Conservation (phyloP, 1,284 basidiomycete species). For the Apiotrichum laibachii region DNA sequence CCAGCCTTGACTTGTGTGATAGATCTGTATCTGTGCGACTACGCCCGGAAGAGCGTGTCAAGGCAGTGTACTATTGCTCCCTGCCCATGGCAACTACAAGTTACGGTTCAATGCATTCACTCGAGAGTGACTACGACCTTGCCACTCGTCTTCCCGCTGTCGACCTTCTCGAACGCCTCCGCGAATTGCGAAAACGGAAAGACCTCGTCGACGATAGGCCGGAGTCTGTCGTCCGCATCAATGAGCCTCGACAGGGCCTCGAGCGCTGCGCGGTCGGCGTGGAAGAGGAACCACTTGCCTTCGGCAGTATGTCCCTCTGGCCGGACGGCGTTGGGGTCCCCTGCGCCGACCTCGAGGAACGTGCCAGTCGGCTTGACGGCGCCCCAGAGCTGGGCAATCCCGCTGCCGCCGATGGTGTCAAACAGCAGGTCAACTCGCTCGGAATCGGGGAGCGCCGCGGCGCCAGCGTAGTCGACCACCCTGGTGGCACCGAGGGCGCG, state of each 20-base stretch:
- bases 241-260: constrained; percentile 5
- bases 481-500: constrained; percentile 6
- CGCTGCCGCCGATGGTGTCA: constrained; percentile 10
- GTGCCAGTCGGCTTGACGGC: constrained; percentile 12
- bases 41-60: too few relatives aligned
- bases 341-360: constrained; percentile 1
- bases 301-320: background rate
- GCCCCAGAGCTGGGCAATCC: constrained; percentile 1
- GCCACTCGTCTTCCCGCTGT: constrained; percentile 8
- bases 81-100: too few relatives aligned
- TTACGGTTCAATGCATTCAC: too few relatives aligned
- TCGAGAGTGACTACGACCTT: constrained; percentile 17
- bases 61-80: too few relatives aligned
- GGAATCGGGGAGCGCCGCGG: background rate
- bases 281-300: constrained; percentile 19
- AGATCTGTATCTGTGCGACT: too few relatives aligned
- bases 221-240: background rate
- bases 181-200: constrained; percentile 6
- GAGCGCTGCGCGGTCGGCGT: constrained; percentile 8
- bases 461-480: constrained; percentile 11
- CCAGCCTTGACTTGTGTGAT: too few relatives aligned
- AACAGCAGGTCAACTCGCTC: constrained; percentile 12
- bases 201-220: constrained; percentile 14
- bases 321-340: background rate
- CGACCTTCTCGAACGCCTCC: constrained; percentile 10